phyloP scores from a whole-genome alignment of 352 stramenopile species.

The Blastocystis sp. region DNA sequence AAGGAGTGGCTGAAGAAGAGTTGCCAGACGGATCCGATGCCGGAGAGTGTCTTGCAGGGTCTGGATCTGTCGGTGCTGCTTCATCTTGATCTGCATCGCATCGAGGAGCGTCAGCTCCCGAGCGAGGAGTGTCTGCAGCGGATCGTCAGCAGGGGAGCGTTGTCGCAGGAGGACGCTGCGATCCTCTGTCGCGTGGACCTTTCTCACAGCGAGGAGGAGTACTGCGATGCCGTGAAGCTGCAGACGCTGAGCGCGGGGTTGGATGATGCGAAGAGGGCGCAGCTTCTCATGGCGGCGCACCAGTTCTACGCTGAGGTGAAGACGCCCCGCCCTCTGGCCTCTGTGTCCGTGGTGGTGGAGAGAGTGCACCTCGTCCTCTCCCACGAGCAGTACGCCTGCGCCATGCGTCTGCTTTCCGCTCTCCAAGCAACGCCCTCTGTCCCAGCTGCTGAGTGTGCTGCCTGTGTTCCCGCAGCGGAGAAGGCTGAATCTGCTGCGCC shows the following conservation, averaged over 20 bases:
- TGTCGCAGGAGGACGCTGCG: neutral
- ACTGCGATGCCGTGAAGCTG: neutral
- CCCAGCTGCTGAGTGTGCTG: neutral
- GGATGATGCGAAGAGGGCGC: neutral
- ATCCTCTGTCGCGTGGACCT: neutral
- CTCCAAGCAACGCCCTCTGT: constrained; percentile 7
- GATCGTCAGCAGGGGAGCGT: neutral
- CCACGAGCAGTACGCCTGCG: constrained; percentile 50
- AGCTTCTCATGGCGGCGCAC: neutral
- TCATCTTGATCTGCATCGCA: too few species aligned
- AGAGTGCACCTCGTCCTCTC: constrained; percentile 52
- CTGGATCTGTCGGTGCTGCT: too few species aligned
- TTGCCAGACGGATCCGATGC: too few species aligned
- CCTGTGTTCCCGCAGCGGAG: neutral
- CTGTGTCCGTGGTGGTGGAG: constrained; percentile 13
- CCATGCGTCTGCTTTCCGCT: constrained; percentile 11
- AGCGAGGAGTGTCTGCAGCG: neutral
- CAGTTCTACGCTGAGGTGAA: neutral
- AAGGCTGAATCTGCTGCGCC: neutral
- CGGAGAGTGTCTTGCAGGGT: too few species aligned
- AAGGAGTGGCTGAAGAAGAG: too few species aligned
- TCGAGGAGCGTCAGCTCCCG: too few species aligned
- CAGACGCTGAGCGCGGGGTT: constrained; percentile 2
- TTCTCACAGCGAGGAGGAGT: neutral
- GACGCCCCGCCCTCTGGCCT: constrained; percentile 3